A percentile compares a stretch with the other conserved stretches of the same genome.
These are phyloP conservation scores for Plasmodium malariae DNA, from an alignment of 169 alveolate species.

Conservation along the genomic window DNA sequence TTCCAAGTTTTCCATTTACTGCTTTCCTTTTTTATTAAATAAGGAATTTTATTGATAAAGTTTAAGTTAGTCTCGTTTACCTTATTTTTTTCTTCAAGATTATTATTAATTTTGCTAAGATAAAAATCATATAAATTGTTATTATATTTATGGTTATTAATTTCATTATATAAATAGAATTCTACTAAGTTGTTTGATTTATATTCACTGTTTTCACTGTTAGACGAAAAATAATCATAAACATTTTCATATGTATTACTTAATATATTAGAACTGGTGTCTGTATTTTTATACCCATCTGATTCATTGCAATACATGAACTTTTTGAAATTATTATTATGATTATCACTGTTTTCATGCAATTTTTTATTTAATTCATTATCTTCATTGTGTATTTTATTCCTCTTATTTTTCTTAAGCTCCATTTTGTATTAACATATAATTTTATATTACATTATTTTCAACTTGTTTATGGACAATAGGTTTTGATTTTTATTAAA, in stretches of 20 bases:
- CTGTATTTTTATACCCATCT: constrained; percentile 5
- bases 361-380: constrained; percentile 2
- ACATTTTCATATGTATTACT: constrained; percentile 64
- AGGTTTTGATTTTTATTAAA: no score
- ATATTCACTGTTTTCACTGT: constrained; percentile 33
- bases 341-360: neutral
- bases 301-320: constrained; percentile 16
- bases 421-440: no score
- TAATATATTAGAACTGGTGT: constrained; percentile 32
- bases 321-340: neutral
- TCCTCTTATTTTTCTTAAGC: constrained; percentile 15
- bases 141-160: constrained; percentile 65
- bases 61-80: constrained; percentile 12
- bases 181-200: constrained; percentile 62
- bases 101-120: constrained; percentile 50
- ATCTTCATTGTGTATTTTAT: constrained; percentile 8
- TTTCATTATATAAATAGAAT: constrained; percentile 61
- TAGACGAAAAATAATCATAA: constrained; percentile 50
- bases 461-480: no score
- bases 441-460: no score
- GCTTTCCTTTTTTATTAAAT: neutral
- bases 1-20: neutral
- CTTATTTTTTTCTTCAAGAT: constrained; percentile 38
- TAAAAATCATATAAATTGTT: constrained; percentile 66
- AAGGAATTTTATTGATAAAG: constrained; percentile 5